Evolutionary conservation across 257 asterid genomes (phyloP).

Genomic region (Cinchona pubescens): DNA sequence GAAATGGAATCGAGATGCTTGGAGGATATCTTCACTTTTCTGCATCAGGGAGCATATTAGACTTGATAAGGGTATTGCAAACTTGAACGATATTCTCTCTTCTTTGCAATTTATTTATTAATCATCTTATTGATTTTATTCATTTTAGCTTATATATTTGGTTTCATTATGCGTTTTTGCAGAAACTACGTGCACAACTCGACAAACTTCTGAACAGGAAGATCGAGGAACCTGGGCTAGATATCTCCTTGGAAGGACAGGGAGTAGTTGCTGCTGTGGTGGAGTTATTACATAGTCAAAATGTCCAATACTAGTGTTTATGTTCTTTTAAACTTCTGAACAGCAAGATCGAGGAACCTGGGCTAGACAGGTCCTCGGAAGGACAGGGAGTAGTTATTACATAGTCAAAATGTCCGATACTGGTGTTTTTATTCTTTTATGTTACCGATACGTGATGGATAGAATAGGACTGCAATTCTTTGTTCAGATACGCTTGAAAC

Average conservation of each 20-base stretch:
- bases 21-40: constrained; percentile 95
- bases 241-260: constrained; percentile 66
- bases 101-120: background rate
- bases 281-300: constrained; percentile 75
- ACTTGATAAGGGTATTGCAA: constrained; percentile 62
- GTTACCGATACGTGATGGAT: background rate
- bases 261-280: constrained; percentile 74
- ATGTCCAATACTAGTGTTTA: constrained; percentile 33
- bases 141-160: background rate
- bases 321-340: constrained; percentile 43
- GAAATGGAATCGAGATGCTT: constrained; percentile 92
- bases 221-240: constrained; percentile 74
- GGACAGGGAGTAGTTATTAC: constrained; percentile 78
- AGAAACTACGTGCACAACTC: constrained; percentile 84
- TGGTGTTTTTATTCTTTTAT: background rate
- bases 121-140: background rate
- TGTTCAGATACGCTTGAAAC: background rate
- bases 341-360: constrained; percentile 82
- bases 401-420: constrained; percentile 57
- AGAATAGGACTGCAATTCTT: background rate
- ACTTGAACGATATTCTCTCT: background rate
- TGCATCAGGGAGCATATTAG: constrained; percentile 71
- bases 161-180: constrained; percentile 22
- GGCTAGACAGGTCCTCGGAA: constrained; percentile 57
- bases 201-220: constrained; percentile 79